phyloP scores from a whole-genome alignment of 768 basidiomycete species.

The Amanita phalloides region DNA sequence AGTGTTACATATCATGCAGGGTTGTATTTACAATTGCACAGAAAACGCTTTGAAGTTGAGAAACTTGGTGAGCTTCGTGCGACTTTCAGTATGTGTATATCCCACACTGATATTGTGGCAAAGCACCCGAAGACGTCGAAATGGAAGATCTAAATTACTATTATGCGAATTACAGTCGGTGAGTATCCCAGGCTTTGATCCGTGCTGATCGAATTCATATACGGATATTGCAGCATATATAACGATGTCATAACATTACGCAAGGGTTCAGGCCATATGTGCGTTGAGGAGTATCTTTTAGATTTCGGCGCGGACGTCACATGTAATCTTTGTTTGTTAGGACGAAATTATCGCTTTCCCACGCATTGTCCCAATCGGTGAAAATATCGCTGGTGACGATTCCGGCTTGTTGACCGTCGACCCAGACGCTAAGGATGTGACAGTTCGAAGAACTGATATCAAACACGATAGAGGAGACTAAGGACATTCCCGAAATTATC shows the following conservation, averaged over 20 bases:
- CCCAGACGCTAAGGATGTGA: not conserved
- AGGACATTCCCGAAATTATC: conserved; percentile 89
- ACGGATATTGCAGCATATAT: conserved; percentile 53
- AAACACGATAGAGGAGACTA: conserved; percentile 90
- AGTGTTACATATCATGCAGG: conserved; percentile 18
- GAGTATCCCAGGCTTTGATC: conserved; percentile 13
- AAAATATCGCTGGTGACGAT: conserved; percentile 78
- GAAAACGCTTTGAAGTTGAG: conserved; percentile 92
- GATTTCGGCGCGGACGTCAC: conserved; percentile 7
- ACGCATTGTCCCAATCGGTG: conserved; percentile 92
- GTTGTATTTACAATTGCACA: conserved; percentile 20
- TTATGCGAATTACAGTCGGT: conserved; percentile 95
- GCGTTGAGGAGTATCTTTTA: conserved; percentile 17
- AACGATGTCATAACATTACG: conserved; percentile 95
- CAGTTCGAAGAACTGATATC: conserved; percentile 91
- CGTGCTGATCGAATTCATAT: conserved; percentile 1
- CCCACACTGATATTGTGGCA: conserved; percentile 2
- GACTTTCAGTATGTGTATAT: not conserved
- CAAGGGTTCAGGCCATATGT: conserved; percentile 95
- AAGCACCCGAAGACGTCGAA: conserved; percentile 82
- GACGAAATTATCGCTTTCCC: conserved; percentile 93
- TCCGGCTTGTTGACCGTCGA: not conserved
- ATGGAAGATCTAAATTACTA: conserved; percentile 98
- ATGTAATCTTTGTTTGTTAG: conserved; percentile 26
- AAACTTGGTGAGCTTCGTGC: conserved; percentile 44